Base-by-base conservation (phyloP, 441 rosid species). In the Francoa sonchifolia region DNA sequence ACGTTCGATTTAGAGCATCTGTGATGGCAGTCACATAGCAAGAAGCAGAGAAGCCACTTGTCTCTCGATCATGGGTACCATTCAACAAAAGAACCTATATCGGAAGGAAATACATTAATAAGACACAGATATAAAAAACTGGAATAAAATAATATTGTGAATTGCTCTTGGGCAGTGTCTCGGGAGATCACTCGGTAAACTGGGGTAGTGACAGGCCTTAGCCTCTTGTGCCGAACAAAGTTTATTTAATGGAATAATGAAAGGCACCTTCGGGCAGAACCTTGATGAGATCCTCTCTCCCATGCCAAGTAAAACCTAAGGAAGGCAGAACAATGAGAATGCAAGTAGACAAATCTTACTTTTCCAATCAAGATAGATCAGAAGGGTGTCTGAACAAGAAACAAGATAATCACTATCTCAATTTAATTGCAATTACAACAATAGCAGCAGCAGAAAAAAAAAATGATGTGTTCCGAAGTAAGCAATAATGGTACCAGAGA, bases 241-340 rank as follows among this genome's bases (percentile, higher is more conserved):
- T n/a, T n/a, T n/a, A n/a, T n/a, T n/a, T 25, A 22, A 36, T n/a
- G 19, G 14, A 11, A 5, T 16, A 22, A 17, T 4, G 40, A 46
- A n/a, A 17, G 25, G 33, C 62, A 82, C 97, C 97, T 89, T 89
- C 12, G 74, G 86, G 67, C 94, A 84, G 46, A 74, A 54, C 68
- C 77, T 73, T 26, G 84, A 77, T 58, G 95, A 66, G 44, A 89
- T 77, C 16, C 64, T 71, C 79, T 89, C 97, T 36, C 95, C 97
- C 53, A 81, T 66, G 55, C 94, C 92, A 59, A 74, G 90, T 55
- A 89, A 67, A 42, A 89, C 97, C 97, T 88, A 53, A 21, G 18
- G 9, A 34, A 13, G 39, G 18, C 18, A 11, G 21, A 27, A n/a
- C 30, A 34, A n/a, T n/a, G n/a, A n/a, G n/a, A n/a, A n/a, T n/a